Evolutionary conservation across 2,329 filamentous ascomycete genomes (phyloP), one percentile per base, ranked within the genome.

Genomic region (Sclerotinia minor): DNA sequence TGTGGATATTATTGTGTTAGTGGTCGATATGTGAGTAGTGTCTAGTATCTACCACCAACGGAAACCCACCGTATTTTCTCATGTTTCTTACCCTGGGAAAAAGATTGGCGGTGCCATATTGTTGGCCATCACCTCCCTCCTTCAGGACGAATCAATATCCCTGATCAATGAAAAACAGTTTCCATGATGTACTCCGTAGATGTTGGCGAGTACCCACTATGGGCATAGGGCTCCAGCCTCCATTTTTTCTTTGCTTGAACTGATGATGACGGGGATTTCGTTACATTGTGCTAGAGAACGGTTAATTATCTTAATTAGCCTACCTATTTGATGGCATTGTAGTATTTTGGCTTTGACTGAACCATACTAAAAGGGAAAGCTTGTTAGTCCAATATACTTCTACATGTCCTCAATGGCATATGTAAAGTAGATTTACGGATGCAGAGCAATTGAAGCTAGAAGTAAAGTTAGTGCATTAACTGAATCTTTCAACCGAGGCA

Each of bases 171-270:
- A 24, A 57, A 59, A 64, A 64, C 38, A 26, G 11, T 21, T 41
- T 58, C 29, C 17, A 64, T 53, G 47, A 53, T 53, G 13, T 41
- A 41, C 38, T 38, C 29, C 26, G 26, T 32, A 38, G 60, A 60
- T 35, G 44, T 49, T 35, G 58, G 17, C 26, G 26, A 41, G 54
- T 67, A 52, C 55, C 55, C 55, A 47, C 64, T 61, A 53, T 60
- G 54, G 47, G 52, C 57, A 63, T 63, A 54, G 47, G 54, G 65
- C 65, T 61, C 65, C 55, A 67, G 65, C 65, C 65, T 67, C 47
- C 45, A 60, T 61, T 59, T 54, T 54, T 60, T 32, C 58, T 60
- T 49, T 60, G 45, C 59, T 50, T 50, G 59, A 15, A 61, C 45
- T 55, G 8, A 38, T 26, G 45, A 38, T 61, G 59, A 21, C 29